Conservation (phyloP, 352 stramenopile genomes). For the Pythium scleroteichum region DNA sequence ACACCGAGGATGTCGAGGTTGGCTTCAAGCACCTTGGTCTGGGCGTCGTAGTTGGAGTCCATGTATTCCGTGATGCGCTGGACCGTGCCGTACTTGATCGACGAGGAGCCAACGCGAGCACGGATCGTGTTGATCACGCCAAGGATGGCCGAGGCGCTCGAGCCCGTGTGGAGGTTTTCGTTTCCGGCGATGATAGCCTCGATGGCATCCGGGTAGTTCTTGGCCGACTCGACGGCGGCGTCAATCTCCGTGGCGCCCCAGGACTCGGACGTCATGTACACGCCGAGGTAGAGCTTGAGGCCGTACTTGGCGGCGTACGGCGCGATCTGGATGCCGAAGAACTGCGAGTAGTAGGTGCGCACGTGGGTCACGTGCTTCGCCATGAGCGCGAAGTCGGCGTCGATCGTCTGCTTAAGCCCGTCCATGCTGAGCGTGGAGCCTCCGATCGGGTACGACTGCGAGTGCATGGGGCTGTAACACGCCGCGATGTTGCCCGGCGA, state of each 20-base stretch:
- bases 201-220: constrained; percentile 26
- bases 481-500: constrained; percentile 27
- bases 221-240: constrained; percentile 22
- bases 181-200: constrained; percentile 31
- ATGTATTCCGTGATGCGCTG: constrained; percentile 54
- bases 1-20: constrained; percentile 54
- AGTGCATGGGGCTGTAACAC: constrained; percentile 32
- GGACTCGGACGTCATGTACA: constrained; percentile 34
- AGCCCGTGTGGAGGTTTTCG: constrained; percentile 30
- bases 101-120: constrained; percentile 18
- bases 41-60: constrained; percentile 32
- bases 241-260: constrained; percentile 28
- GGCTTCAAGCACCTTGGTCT: constrained; percentile 31
- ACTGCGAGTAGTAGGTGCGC: constrained; percentile 37
- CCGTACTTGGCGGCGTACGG: constrained; percentile 24
- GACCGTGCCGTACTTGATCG: constrained; percentile 26
- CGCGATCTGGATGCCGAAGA: constrained; percentile 29
- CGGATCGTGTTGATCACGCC: constrained; percentile 34
- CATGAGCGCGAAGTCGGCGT: constrained; percentile 37
- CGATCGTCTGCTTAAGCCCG: constrained; percentile 19
- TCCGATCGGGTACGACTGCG: constrained; percentile 19
- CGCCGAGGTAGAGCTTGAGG: constrained; percentile 33
- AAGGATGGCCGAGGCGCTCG: constrained; percentile 32
- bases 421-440: constrained; percentile 14
- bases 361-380: constrained; percentile 27